These are phyloP conservation scores for Lunasporangiospora selenospora DNA, from an alignment of 192 early-diverging fungal genomes.

Conservation along the genomic window DNA sequence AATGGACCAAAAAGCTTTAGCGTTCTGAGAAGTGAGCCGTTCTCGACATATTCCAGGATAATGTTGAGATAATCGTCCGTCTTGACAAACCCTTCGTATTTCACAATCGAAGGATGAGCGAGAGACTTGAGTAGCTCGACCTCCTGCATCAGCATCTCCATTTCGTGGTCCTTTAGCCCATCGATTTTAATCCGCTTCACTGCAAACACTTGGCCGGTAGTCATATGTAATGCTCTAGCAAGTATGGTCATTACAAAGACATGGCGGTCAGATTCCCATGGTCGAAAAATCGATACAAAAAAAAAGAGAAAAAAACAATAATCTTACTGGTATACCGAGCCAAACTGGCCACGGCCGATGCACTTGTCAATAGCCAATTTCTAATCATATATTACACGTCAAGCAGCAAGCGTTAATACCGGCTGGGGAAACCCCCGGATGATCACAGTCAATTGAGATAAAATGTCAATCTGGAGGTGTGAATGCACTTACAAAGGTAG, in stretches of 20 bases:
- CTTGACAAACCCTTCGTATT: slow-evolving; percentile 83
- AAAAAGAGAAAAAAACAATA: background rate
- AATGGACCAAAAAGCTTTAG: slow-evolving; percentile 90
- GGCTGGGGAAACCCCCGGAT: slow-evolving; percentile 72
- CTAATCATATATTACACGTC: too few relatives aligned
- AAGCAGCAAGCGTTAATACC: too few relatives aligned
- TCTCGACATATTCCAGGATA: slow-evolving; percentile 90
- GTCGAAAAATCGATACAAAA: too few relatives aligned
- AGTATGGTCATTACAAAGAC: too few relatives aligned
- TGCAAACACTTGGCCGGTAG: slow-evolving; percentile 83
- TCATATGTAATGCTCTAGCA: slow-evolving; percentile 80
- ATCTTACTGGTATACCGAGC: slow-evolving; percentile 77
- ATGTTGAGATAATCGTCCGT: slow-evolving; percentile 78
- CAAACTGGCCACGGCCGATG: slow-evolving; percentile 92
- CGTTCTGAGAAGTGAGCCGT: slow-evolving; percentile 89
- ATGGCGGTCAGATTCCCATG: too few relatives aligned
- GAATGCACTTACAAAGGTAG: slow-evolving; percentile 56
- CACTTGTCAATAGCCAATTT: too few relatives aligned
- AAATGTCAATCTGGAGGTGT: slow-evolving; percentile 54
- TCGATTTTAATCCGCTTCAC: slow-evolving; percentile 86
- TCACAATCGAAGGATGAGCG: slow-evolving; percentile 83
- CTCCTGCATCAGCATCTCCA: slow-evolving; percentile 86
- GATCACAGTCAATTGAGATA: slow-evolving; percentile 42
- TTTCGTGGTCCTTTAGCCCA: slow-evolving; percentile 66
- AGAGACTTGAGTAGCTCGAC: slow-evolving; percentile 88